phyloP scores from a whole-genome alignment of 441 rosid species.

The Mallotus repandus region DNA sequence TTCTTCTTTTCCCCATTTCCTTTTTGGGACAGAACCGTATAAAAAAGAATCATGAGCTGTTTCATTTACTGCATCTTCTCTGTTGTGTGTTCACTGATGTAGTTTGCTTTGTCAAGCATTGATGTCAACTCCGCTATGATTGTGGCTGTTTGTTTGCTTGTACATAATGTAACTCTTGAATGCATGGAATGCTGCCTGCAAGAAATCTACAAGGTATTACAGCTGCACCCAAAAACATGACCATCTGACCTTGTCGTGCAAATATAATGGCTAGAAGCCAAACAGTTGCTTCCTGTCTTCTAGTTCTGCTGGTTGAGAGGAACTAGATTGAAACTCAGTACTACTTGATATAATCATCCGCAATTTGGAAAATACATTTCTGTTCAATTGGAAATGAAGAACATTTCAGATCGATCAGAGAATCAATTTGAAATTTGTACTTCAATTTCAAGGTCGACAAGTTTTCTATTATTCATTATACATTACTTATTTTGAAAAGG shows the following conservation, averaged over 20 bases:
- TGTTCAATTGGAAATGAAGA: neutral
- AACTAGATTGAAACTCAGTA: neutral
- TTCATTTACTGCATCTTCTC: neutral
- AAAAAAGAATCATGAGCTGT: neutral
- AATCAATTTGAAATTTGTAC: neutral
- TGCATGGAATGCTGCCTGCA: neutral
- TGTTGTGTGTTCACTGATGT: neutral
- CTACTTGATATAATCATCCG: neutral
- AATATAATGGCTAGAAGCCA: neutral
- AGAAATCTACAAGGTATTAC: too few species aligned
- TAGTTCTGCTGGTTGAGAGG: neutral
- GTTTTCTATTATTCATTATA: neutral
- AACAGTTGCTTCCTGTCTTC: neutral
- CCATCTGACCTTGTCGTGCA: too few species aligned
- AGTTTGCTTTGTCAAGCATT: neutral
- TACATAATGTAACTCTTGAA: neutral
- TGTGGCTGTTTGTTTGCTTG: neutral
- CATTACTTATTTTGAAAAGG: neutral
- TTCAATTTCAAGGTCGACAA: constrained; percentile 1
- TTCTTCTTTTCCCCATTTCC: neutral
- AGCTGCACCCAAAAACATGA: too few species aligned
- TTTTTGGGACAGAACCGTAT: too few species aligned
- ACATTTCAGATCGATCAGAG: neutral
- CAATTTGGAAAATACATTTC: neutral
- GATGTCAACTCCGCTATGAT: neutral